A percentile compares a stretch with the other conserved stretches of the same genome.
Evolutionary conservation across 306 rosid genomes (phyloP).

Genomic region (Abrus precatorius): DNA sequence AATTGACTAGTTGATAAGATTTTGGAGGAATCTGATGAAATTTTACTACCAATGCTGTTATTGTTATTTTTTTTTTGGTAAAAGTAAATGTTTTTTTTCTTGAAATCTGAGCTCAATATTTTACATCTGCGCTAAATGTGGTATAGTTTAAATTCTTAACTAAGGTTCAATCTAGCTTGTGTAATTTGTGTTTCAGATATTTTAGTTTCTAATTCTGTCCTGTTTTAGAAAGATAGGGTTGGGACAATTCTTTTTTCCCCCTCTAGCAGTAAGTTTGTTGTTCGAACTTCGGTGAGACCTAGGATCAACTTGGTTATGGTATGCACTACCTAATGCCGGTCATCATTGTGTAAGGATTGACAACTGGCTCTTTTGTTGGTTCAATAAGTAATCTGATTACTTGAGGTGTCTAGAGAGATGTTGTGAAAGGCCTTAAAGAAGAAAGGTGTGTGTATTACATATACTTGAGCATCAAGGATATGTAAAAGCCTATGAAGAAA

Average conservation of each 20-base stretch:
- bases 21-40: not conserved
- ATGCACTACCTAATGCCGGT: constrained; percentile 10
- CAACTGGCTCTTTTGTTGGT: not conserved
- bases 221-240: constrained; percentile 9
- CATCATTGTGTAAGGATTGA: constrained; percentile 14
- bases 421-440: not conserved
- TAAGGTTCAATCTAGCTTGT: constrained; percentile 9
- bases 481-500: not conserved
- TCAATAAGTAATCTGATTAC: not conserved
- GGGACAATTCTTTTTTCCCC: not conserved
- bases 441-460: not conserved
- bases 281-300: not conserved
- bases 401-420: not conserved
- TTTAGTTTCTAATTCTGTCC: not conserved
- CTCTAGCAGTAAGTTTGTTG: not conserved
- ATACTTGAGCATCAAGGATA: not conserved
- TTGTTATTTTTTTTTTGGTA: not conserved
- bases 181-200: not conserved
- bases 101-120: not conserved
- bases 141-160: constrained; percentile 1
- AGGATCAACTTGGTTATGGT: not conserved
- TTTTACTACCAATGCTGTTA: not conserved
- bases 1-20: constrained; percentile 1
- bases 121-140: not conserved
- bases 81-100: not conserved